Evolutionary conservation across 2,329 filamentous ascomycete species (phyloP), one percentile per base, ranked within the genome.

Genomic region (Xylaria hypoxylon): DNA sequence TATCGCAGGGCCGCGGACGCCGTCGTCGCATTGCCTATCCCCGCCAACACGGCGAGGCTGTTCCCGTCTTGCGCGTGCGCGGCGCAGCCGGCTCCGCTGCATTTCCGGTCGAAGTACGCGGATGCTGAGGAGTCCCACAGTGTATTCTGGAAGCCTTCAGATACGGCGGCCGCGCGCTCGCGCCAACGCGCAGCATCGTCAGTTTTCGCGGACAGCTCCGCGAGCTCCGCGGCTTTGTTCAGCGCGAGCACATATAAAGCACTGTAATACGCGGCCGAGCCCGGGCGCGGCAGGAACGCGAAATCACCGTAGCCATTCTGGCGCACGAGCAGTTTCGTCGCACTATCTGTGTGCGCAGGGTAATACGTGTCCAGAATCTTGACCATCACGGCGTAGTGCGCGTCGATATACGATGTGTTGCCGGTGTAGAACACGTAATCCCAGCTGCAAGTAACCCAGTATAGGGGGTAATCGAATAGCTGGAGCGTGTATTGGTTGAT

Each of bases 61-160:
- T 86, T 86, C n/a, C 83, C 83, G 63, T 86, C 84, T 65, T 86
- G 84, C 2, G 83, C 78, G 64, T 86, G 84, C 0, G 80, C 79
- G 19, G 67, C 55, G 63, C 78, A 80, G 19, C 70, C 60, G 31
- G 70, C 40, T 40, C 35, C 72, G 11, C 22, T 56, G 64, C 75
- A 79, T 0, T 64, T 76, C 31, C 83, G 82, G 71, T 86, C 84
- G 56, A 80, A 81, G 65, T 83, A 85, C 1, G 83, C 83, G 0
- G 81, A 82, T 4, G 74, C 77, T 1, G 61, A 70, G 1, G 58
- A n/a, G 59, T 86, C 83, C 69, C 82, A 85, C 24, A 82, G 80
- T 28, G 77, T 73, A 0, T 65, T 62, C 6, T 80, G 74, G 17
- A 85, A 76, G 0, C 80, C 77, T 0, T 69, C 62, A 0, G 79